Percentiles rank a stretch among this genome's conserved stretches.
Evolutionary conservation across 306 rosid genomes (phyloP).

Genomic region (Begonia peltatifolia): DNA sequence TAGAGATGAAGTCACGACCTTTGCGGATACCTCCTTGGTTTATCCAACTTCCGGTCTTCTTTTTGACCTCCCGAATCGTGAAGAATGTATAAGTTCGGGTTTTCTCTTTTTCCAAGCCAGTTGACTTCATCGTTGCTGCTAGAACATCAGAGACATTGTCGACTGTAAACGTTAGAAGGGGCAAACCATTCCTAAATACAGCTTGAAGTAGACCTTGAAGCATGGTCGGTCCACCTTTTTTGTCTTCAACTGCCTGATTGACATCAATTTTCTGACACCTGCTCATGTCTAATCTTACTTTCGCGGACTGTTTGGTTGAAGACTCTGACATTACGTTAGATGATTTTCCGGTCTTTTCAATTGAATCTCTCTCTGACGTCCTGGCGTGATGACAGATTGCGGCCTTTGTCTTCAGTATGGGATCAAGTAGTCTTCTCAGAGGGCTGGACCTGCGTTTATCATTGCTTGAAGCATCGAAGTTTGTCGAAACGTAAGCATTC

Average conservation of each 20-base stretch:
- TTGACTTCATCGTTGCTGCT: conserved; percentile 64
- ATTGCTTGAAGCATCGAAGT: conserved; percentile 8
- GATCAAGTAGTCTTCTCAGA: conserved; percentile 75
- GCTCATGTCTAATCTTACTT: conserved; percentile 32
- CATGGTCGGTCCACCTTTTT: conserved; percentile 30
- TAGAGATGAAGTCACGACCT: conserved; percentile 45
- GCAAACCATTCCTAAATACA: conserved; percentile 65
- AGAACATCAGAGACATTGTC: conserved; percentile 58
- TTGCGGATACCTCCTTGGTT: conserved; percentile 55
- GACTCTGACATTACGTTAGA: too few species aligned
- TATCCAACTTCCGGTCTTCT: conserved; percentile 68
- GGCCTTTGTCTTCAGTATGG: conserved; percentile 41
- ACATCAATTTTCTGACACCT: conserved; percentile 34
- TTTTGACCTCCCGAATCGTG: conserved; percentile 58
- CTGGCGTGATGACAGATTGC: conserved; percentile 21
- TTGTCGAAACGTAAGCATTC: too few species aligned
- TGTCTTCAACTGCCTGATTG: conserved; percentile 24
- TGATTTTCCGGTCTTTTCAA: too few species aligned
- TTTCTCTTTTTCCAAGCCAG: conserved; percentile 30
- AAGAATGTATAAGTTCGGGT: conserved; percentile 51
- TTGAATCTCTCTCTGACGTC: conserved; percentile 15
- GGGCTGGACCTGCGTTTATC: conserved; percentile 72
- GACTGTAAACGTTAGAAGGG: conserved; percentile 77
- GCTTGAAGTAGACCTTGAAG: conserved; percentile 70
- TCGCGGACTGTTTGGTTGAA: conserved; percentile 12